phyloP scores from a whole-genome alignment of 495 filamentous ascomycete species.

The Podospora pseudopauciseta region DNA sequence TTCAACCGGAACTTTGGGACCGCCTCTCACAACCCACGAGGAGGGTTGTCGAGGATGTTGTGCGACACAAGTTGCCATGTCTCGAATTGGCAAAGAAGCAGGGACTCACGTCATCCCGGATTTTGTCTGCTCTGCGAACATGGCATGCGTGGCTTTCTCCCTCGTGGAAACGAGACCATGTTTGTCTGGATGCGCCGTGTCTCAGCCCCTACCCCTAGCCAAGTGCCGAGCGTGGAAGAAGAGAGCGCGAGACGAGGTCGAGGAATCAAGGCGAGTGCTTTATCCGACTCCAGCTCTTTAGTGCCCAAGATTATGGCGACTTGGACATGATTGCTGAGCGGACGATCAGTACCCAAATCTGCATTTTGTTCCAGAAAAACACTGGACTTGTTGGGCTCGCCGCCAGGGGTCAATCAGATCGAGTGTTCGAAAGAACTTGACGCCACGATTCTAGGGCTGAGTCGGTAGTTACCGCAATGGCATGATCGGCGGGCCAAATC shows the following conservation, averaged over 20 bases:
- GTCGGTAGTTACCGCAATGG: slow-evolving; percentile 13
- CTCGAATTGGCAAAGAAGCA: not conserved
- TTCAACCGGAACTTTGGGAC: not conserved
- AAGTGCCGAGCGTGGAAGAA: not conserved
- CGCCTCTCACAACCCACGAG: not conserved
- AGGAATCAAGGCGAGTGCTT: not conserved
- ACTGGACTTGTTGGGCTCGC: not conserved
- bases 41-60: not conserved
- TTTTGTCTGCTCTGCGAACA: not conserved
- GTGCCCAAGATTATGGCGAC: not conserved
- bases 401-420: not conserved
- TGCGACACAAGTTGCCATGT: not conserved
- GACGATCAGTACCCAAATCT: not conserved
- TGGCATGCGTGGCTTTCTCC: not conserved
- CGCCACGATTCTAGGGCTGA: slow-evolving; percentile 11
- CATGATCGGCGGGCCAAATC: slow-evolving; percentile 9
- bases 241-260: too few relatives aligned
- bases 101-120: not conserved
- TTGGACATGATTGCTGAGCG: not conserved
- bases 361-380: not conserved
- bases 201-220: not conserved
- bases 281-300: not conserved
- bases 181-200: not conserved
- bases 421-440: not conserved
- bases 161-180: not conserved